A percentile compares a stretch with the other conserved stretches of the same genome.
Evolutionary conservation across 345 rosid species (phyloP).

Genomic region (Eucalyptus victrix): DNA sequence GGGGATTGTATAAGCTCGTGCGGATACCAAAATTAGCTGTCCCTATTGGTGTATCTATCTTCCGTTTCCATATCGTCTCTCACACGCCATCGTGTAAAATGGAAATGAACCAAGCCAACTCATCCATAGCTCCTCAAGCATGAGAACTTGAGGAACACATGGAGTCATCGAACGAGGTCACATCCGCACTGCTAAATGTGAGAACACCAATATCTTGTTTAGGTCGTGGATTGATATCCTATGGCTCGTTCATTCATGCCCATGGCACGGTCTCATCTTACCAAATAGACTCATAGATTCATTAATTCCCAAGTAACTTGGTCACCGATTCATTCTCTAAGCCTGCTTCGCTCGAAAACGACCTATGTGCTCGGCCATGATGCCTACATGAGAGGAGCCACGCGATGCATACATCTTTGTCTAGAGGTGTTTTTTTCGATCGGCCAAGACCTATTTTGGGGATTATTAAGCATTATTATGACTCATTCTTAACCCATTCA

Average conservation of each 20-base stretch:
- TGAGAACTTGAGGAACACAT: too few relatives aligned
- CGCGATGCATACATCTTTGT: accelerated
- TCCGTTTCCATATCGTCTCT: accelerated
- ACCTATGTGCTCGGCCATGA: accelerated
- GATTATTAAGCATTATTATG: accelerated
- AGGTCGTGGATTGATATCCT: accelerated
- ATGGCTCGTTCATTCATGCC: too few relatives aligned
- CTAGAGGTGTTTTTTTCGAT: accelerated
- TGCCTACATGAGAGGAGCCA: accelerated
- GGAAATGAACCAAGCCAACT: accelerated
- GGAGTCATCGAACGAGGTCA: accelerated
- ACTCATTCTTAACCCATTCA: too few relatives aligned
- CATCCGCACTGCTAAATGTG: accelerated
- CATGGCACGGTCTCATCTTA: accelerated
- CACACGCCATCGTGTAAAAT: accelerated
- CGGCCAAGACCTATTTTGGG: accelerated
- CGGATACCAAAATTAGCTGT: not conserved
- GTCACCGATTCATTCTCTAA: too few relatives aligned
- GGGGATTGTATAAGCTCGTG: not conserved
- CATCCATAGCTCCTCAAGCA: too few relatives aligned
- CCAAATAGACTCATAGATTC: accelerated
- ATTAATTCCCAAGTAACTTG: accelerated
- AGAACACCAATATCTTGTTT: too few relatives aligned
- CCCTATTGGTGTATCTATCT: not conserved
- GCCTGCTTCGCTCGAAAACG: too few relatives aligned